Base-by-base conservation (phyloP, 1,139 yeast species). In the Diutina catenulata region DNA sequence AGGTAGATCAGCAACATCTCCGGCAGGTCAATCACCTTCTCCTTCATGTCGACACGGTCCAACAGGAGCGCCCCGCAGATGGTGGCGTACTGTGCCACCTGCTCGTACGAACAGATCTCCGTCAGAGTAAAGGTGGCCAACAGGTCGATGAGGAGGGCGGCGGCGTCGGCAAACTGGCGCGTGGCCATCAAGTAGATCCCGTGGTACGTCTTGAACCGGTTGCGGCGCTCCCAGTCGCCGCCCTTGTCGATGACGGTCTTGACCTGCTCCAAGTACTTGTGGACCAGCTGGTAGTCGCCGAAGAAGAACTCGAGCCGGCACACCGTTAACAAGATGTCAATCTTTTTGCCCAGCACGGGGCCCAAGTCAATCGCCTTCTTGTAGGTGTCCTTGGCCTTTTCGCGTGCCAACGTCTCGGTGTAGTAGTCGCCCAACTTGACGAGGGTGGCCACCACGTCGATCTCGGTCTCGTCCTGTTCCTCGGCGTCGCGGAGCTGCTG, bases 211-310 rank as follows among this genome's bases (percentile, higher is more conserved):
- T 93, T 91, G 66, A 75, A 86, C 49, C 95, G 69, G 62, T 93
- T 91, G 53, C 95, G 77, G 58, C 98, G 83, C 61, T 93, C 98
- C 98, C 99, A 91, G 57, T 91, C 99, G 42, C 98, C 98, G 39
- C 98, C 98, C 52, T 86, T 81, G 51, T 91, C 98, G 51, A 91
- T 86, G 53, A 84, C 65, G 33, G 64, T 55, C 52, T 81, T 76
- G 29, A 80, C 76, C 47, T 79, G 79, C 41, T 81, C 94, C 50
- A 93, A 70, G 53, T 80, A 79, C 50, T 78, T 76, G 42, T 78
- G 72, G 35, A 83, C 82, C 47, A 74, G 74, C 11, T 64, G 62
- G 52, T 76, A 79, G 60, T 91, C 95, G 52, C 77, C 77, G 56
- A 74, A 91, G 60, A 91, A 88, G 53, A 87, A 80, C 19, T 94